Evolutionary conservation across 805 yeast genomes (phyloP).

Genomic region (Clavispora fructus): DNA sequence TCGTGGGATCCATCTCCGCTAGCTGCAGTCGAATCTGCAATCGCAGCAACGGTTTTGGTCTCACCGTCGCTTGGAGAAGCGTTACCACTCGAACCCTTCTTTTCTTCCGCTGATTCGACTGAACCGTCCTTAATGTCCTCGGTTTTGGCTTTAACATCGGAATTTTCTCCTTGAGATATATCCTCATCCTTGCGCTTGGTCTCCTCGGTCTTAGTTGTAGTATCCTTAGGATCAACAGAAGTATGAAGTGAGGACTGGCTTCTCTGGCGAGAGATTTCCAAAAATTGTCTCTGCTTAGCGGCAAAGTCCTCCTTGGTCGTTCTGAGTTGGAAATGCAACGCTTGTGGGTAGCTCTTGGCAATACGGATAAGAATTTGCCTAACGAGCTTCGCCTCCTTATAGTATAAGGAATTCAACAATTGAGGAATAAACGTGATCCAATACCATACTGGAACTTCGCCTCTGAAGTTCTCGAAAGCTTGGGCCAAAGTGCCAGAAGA

Average conservation of each 20-base stretch:
- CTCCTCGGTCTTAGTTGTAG: slow-evolving; percentile 1
- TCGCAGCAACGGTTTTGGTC: not conserved
- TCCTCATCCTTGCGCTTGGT: not conserved
- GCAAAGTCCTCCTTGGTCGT: slow-evolving; percentile 94
- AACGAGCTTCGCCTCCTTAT: slow-evolving; percentile 84
- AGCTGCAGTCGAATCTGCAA: not conserved
- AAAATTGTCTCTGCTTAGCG: slow-evolving; percentile 73
- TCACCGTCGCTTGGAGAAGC: not conserved
- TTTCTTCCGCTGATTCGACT: not conserved
- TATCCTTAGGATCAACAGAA: slow-evolving; percentile 10
- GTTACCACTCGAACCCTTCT: not conserved
- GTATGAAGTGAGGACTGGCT: slow-evolving; percentile 1
- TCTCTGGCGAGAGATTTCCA: slow-evolving; percentile 26
- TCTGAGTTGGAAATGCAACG: slow-evolving; percentile 90
- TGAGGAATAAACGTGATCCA: slow-evolving; percentile 98
- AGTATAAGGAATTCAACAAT: slow-evolving; percentile 80
- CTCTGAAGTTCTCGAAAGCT: slow-evolving; percentile 87
- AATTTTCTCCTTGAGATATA: not conserved
- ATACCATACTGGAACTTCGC: slow-evolving; percentile 98
- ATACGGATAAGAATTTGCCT: slow-evolving; percentile 83
- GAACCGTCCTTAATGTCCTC: not conserved
- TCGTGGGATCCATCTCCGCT: slow-evolving; percentile 2
- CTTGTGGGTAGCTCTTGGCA: slow-evolving; percentile 96
- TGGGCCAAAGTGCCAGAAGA: slow-evolving; percentile 70
- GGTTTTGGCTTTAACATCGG: not conserved